Evolutionary conservation across 2,329 filamentous ascomycete genomes (phyloP).

Genomic region (Juglanconis sp.): DNA sequence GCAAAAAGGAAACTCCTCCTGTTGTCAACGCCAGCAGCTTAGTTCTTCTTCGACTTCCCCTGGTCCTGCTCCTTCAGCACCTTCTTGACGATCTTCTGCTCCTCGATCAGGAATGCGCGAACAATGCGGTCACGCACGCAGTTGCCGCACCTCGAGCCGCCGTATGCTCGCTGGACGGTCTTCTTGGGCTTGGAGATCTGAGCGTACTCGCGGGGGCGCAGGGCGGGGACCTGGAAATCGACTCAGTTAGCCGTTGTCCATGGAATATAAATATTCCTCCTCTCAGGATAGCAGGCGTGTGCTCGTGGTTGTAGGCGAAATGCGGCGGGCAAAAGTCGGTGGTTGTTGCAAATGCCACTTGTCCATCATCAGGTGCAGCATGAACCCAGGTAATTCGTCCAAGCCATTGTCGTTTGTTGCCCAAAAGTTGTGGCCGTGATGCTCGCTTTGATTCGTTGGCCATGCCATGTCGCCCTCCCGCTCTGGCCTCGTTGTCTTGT

Average conservation of each 20-base stretch:
- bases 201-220: constrained; percentile 96
- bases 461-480: not conserved
- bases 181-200: constrained; percentile 98
- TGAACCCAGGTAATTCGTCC: too few species aligned
- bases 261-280: not conserved
- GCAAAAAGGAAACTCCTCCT: constrained; percentile 23
- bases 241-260: constrained; percentile 26
- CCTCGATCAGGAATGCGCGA: constrained; percentile 98
- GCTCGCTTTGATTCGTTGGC: not conserved
- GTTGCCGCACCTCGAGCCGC: constrained; percentile 96
- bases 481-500: constrained; percentile 7
- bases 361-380: not conserved
- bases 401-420: not conserved
- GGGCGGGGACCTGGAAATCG: constrained; percentile 73
- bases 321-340: not conserved
- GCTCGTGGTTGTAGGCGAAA: not conserved
- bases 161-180: constrained; percentile 97
- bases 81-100: constrained; percentile 99
- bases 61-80: constrained; percentile 97
- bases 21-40: constrained; percentile 46
- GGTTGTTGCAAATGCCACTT: not conserved
- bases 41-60: constrained; percentile 67
- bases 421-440: too few species aligned
- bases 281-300: not conserved
- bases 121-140: constrained; percentile 98